Evolutionary conservation across 768 basidiomycete species (phyloP).

Genomic region (Mycena kentingensis): DNA sequence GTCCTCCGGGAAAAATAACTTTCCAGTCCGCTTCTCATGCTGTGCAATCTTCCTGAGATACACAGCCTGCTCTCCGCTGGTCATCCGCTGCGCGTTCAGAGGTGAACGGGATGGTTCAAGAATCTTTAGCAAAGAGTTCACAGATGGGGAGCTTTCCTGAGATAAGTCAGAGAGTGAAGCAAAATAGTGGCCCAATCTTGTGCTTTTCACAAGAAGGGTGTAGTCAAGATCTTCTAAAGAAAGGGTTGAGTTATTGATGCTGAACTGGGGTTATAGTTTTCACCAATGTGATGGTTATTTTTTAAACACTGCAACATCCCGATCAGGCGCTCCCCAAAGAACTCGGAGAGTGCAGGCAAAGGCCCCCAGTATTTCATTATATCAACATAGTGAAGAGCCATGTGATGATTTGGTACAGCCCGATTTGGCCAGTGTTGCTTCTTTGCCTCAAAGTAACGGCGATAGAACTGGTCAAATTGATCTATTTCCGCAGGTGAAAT

Average conservation of each 20-base stretch:
- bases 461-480: slow-evolving; percentile 8
- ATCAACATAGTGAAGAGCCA: too few relatives aligned
- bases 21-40: too few relatives aligned
- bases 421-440: slow-evolving; percentile 3
- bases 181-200: slow-evolving; percentile 5
- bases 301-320: slow-evolving; percentile 10
- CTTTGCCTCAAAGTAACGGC: slow-evolving; percentile 9
- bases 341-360: too few relatives aligned
- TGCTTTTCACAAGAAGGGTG: slow-evolving; percentile 13
- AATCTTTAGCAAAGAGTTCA: neutral
- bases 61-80: too few relatives aligned
- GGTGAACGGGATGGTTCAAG: too few relatives aligned
- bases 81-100: too few relatives aligned
- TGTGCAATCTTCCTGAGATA: too few relatives aligned
- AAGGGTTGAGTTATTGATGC: neutral
- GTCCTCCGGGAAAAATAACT: too few relatives aligned
- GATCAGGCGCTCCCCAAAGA: too few relatives aligned
- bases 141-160: slow-evolving; percentile 1
- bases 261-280: neutral
- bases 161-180: neutral
- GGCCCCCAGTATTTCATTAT: too few relatives aligned
- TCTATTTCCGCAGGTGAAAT: slow-evolving; percentile 19
- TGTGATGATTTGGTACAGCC: too few relatives aligned
- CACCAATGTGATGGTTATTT: slow-evolving; percentile 21
- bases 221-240: slow-evolving; percentile 20